These are phyloP conservation scores for Coemansia sp. DNA, from an alignment of 192 early-diverging fungal genomes.

Conservation along the genomic window DNA sequence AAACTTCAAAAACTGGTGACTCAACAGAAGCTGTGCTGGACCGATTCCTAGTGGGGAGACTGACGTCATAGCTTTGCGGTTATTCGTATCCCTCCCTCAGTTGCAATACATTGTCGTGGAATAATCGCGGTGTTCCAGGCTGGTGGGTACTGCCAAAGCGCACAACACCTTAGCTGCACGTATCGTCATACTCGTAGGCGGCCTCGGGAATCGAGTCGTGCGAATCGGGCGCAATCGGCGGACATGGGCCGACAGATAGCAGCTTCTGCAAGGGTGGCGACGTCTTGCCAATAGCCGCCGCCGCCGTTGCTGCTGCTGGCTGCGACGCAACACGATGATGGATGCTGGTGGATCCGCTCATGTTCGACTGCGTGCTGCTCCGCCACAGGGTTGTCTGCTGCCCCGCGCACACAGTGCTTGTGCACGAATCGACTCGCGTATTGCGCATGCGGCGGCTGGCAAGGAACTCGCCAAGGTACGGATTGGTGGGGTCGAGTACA, in stretches of 20 bases:
- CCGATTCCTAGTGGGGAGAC: too few species aligned
- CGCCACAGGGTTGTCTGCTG: constrained; percentile 24
- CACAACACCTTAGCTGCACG: background rate
- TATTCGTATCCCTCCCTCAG: too few species aligned
- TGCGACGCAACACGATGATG: constrained; percentile 24
- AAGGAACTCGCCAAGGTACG: constrained; percentile 45
- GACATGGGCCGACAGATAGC: constrained; percentile 20
- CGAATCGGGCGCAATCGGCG: constrained; percentile 12
- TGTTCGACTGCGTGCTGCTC: constrained; percentile 13
- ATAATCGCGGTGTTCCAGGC: background rate
- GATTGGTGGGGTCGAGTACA: constrained; percentile 41
- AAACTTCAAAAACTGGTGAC: background rate
- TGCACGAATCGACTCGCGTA: constrained; percentile 19
- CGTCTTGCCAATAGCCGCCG: background rate
- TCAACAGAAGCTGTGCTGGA: background rate
- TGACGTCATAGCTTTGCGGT: too few species aligned
- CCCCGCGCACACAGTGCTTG: constrained; percentile 12
- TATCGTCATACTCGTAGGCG: constrained; percentile 9
- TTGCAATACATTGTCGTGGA: too few species aligned
- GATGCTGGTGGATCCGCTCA: constrained; percentile 1
- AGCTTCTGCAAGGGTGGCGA: constrained; percentile 15
- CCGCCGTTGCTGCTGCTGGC: constrained; percentile 12
- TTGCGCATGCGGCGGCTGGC: constrained; percentile 21
- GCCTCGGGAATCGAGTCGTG: constrained; percentile 23
- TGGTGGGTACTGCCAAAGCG: too few species aligned